Evolutionary conservation across 2,329 filamentous ascomycete species (phyloP).

Genomic region (Leptoxyphium fumago): DNA sequence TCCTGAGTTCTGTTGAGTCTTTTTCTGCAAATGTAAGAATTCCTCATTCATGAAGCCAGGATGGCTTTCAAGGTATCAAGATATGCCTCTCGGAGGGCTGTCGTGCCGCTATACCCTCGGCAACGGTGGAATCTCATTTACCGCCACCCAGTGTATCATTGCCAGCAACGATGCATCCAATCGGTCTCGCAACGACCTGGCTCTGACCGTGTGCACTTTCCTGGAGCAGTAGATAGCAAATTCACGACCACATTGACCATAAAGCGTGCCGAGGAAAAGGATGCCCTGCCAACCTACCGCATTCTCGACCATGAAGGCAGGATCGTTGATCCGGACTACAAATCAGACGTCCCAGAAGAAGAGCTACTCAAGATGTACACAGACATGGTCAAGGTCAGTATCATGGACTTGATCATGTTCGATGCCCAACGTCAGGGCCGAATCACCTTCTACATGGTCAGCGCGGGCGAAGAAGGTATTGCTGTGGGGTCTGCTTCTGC

Average conservation of each 20-base stretch:
- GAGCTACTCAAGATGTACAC: constrained; percentile 48
- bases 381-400: constrained; percentile 53
- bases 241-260: constrained; percentile 65
- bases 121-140: neutral
- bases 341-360: constrained; percentile 47
- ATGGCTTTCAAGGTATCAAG: neutral
- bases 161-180: constrained; percentile 30
- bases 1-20: too few species aligned
- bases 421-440: constrained; percentile 93
- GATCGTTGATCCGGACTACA: constrained; percentile 59
- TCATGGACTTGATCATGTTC: constrained; percentile 97
- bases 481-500: constrained; percentile 79
- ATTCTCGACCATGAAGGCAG: constrained; percentile 79
- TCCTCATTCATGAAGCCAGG: neutral
- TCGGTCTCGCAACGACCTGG: constrained; percentile 44
- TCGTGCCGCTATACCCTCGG: too few species aligned
- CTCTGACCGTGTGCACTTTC: constrained; percentile 56
- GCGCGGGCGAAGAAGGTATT: constrained; percentile 85
- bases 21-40: too few species aligned
- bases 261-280: constrained; percentile 48
- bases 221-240: constrained; percentile 86
- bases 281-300: constrained; percentile 79
- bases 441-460: constrained; percentile 92
- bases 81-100: neutral
- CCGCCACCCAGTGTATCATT: constrained; percentile 1